Percentiles rank a stretch among this genome's conserved stretches.
phyloP scores from a whole-genome alignment of 2,329 filamentous ascomycete genomes.

The Apiospora kogelbergensis region DNA sequence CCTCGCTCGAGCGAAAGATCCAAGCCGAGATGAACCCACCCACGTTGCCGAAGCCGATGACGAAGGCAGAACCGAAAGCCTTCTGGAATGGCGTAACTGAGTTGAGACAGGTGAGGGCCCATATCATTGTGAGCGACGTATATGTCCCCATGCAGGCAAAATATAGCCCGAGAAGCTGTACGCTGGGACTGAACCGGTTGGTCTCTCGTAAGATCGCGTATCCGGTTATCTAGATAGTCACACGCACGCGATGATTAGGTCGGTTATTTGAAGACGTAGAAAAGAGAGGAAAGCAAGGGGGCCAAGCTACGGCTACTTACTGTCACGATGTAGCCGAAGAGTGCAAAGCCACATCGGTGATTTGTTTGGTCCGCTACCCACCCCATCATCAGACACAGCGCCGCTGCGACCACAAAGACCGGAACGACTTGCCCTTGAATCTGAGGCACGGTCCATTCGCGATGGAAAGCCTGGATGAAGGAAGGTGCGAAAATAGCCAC shows the following conservation, averaged over 20 bases:
- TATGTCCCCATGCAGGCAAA: constrained; percentile 18
- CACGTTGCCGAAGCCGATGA: constrained; percentile 40
- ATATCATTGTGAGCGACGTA: constrained; percentile 20
- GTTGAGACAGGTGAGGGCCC: constrained; percentile 18
- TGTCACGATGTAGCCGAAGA: constrained; percentile 11
- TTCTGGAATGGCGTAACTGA: constrained; percentile 19
- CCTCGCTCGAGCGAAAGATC: constrained; percentile 21
- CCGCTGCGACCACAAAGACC: constrained; percentile 19
- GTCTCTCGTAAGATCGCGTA: constrained; percentile 14
- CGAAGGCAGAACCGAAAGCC: constrained; percentile 32
- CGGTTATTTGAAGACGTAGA: background rate
- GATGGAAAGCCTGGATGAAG: constrained; percentile 19
- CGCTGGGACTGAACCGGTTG: background rate
- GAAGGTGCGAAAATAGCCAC: constrained; percentile 21
- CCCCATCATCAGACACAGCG: constrained; percentile 15
- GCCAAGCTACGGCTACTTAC: background rate
- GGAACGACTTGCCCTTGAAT: constrained; percentile 20
- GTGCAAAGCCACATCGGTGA: constrained; percentile 18
- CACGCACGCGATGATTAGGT: background rate
- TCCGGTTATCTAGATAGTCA: constrained; percentile 2
- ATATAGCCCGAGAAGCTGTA: constrained; percentile 21
- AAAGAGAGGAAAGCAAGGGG: too few species aligned
- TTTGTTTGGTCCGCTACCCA: constrained; percentile 17
- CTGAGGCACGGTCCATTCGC: constrained; percentile 13
- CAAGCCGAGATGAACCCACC: constrained; percentile 19